Base-by-base conservation (phyloP, 2,329 filamentous ascomycete genomes). In the Uncinocarpus reesii region DNA sequence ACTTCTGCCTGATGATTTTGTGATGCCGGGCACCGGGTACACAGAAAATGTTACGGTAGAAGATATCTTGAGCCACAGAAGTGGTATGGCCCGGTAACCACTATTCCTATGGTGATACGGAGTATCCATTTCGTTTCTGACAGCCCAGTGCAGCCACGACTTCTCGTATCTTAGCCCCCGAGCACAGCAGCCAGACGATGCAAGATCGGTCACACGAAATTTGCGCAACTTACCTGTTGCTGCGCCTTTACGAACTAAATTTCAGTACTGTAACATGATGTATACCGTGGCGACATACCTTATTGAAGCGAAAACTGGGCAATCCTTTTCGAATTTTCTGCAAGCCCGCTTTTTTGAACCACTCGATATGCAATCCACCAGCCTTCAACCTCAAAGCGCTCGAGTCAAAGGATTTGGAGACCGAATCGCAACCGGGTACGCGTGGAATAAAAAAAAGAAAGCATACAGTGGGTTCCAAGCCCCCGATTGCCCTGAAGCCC, bases 201-300 rank as follows among this genome's bases (percentile, higher is more conserved):
- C 66, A 71, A 2, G 56, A 75, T 54, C 60, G 76, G 3, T 66
- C 63, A 1, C 57, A n/a, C n/a, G n/a, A n/a, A n/a, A n/a, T n/a
- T n/a, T n/a, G n/a, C n/a, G n/a, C n/a, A n/a, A n/a, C n/a, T n/a
- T n/a, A n/a, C n/a, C n/a, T n/a, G n/a, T 71, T 31, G 67, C 60
- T 6, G 59, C 61, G 4, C 53, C 67, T 23, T 60, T 71, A 15
- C 65, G 73, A 10, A 68, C 66, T 0, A 60, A 55, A 8, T 74
- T 58, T 42, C 66, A 73, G 52, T 79, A 78, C 59, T 71, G 66
- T 62, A 78, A 78, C 55, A 59, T 73, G 18, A 73, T 77, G 69
- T 79, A 65, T 56, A 66, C 69, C 29, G 68, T 68, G 1, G 68
- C 71, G 0, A 61, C 68, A n/a, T 67, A 76, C 55, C 62, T 65